Conservation (phyloP, 306 rosid species). For the Cucurbita maxima region DNA sequence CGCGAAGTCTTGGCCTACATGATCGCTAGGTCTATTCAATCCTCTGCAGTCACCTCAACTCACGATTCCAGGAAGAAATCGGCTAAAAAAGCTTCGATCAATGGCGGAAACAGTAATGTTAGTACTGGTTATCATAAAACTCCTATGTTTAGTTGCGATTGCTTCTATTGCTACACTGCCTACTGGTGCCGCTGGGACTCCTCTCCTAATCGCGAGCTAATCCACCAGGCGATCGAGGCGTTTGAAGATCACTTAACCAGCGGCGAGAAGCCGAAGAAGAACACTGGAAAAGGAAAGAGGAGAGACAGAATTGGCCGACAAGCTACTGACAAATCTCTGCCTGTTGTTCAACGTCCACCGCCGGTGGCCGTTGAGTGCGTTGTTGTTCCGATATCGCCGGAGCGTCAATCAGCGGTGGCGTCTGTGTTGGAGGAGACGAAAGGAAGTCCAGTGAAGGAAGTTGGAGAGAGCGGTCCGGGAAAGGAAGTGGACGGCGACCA, state of each 20-base stretch:
- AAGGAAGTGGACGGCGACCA: constrained; percentile 12
- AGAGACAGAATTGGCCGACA: constrained; percentile 17
- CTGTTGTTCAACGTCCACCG: not conserved
- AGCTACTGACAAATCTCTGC: not conserved
- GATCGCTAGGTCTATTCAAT: constrained; percentile 29
- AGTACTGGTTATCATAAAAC: constrained; percentile 12
- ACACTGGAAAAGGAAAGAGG: constrained; percentile 15
- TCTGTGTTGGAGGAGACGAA: not conserved
- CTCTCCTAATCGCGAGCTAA: constrained; percentile 48
- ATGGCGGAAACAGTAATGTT: not conserved
- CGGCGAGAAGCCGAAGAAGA: constrained; percentile 31
- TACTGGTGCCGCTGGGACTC: constrained; percentile 56
- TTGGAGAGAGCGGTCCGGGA: not conserved
- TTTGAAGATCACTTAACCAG: constrained; percentile 36
- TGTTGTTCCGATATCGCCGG: not conserved
- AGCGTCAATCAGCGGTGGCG: not conserved
- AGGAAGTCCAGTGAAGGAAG: constrained; percentile 1
- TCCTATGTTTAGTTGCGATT: constrained; percentile 38
- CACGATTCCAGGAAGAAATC: constrained; percentile 15
- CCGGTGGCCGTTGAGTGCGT: not conserved
- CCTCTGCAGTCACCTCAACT: constrained; percentile 8
- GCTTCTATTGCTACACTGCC: constrained; percentile 48
- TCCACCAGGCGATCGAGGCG: constrained; percentile 52
- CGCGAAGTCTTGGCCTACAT: constrained; percentile 53
- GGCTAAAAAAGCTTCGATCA: constrained; percentile 4